Base-by-base conservation (phyloP, 495 filamentous ascomycete species). In the Trichoderma reesei region DNA sequence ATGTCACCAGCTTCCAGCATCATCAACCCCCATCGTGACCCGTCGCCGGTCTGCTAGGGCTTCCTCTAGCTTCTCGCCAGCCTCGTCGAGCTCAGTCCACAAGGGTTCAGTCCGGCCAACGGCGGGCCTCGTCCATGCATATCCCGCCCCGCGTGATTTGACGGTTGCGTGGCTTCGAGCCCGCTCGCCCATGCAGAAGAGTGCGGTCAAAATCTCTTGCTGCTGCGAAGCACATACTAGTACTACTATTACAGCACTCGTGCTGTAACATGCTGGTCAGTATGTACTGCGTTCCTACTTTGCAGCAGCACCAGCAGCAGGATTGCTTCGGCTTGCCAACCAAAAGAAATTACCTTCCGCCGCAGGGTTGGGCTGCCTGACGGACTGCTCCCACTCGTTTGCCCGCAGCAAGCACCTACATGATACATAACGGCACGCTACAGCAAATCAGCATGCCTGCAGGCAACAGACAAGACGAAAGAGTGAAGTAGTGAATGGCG, bases 111-210 rank as follows among this genome's bases (percentile, higher is more conserved):
- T 33, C 51, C 18, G 31, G 51, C 51, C 51, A 56, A 56, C 51
- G 51, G 51, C 51, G 51, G 51, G 51, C 51, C 51, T 56, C 51
- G 51, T 34, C 51, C 51, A 56, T 56, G 51, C 51, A 36, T 56
- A 26, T 31, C 51, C 51, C 51, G 26, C 51, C 51, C 51, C 51
- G 34, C 51, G 51, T 56, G 51, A 56, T 56, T 56, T 5, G 51
- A 34, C 51, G 26, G 51, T 56, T 56, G 51, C 51, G 34, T 56
- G 26, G 51, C 51, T 56, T 56, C 51, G 18, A 56, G 51, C 51
- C 51, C 51, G 51, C 51, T 56, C 34, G 2, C 16, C 20, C 7
- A 18, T 3, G 51, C 26, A 33, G 51, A 20, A 56, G 34, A 36
- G 31, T 56, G 51, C 51, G 51, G 51, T 56, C 26, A 34, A 56